Base-by-base conservation (phyloP, 305 asterid genomes). In the Fraxinus velutina region DNA sequence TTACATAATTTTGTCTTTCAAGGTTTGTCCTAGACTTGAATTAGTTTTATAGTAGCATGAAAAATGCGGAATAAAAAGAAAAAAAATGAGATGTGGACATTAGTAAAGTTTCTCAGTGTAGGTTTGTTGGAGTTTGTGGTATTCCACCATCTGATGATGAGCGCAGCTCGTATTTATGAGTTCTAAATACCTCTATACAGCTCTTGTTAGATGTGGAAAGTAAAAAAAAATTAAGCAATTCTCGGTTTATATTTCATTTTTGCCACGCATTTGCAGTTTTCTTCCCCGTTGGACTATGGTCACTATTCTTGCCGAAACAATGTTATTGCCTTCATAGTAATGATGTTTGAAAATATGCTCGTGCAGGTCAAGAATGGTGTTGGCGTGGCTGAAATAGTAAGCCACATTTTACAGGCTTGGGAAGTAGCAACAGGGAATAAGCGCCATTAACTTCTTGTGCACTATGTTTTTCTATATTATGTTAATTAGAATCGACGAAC, bases 301-400 rank as follows among this genome's bases (percentile, higher is more conserved):
- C 9, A 19, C 29, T 6, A 17, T 55, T 55, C 66, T 55, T 55
- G 9, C 27, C 2, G 62, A 52, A 52, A 52, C 27, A 6, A 3
- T 2, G 81, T 71, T 27, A 24, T 24, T 24, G 36, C 36, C 73
- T 64, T 64, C 32, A 12, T 22, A 2, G 52, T 44, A 44, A 50
- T 17, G 60, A 30, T 73, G 13, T 5, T 55, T 0, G 60, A 52
- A 55, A 9, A 42, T 74, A 66, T 81, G 78, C 39, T 19, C 70
- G 2, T 85, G 88, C 90, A 95, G 99, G 99, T 95, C 79, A 95
- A 95, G 89, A 98, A 95, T 80, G 94, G 96, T 30, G 94, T 93
- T 22, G 99, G 99, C 2, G 93, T 95, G 10, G 88, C 90, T 87
- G 91, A 93, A 83, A 95, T 95, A 36, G 94, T 90, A 12, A 87